phyloP scores from a whole-genome alignment of 306 rosid species.

The Dicorynia guianensis region DNA sequence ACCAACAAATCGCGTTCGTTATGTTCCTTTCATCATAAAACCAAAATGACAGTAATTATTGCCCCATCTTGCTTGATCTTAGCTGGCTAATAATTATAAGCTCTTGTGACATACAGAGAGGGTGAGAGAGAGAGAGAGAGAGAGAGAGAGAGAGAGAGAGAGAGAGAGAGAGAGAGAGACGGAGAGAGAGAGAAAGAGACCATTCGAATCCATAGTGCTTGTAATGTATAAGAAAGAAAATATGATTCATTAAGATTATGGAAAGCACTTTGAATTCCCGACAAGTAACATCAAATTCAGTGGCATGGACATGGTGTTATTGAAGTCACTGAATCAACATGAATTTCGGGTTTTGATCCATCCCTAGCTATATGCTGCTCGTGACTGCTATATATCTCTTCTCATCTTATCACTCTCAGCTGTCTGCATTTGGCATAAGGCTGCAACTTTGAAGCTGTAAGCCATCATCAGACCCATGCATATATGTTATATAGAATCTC shows the following conservation, averaged over 20 bases:
- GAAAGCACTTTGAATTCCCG: conserved; percentile 29
- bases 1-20: background rate
- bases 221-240: conserved; percentile 17
- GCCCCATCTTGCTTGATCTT: conserved; percentile 4
- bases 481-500: conserved; percentile 31
- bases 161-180: conserved; percentile 3
- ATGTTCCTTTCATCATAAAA: conserved; percentile 31
- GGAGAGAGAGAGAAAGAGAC: conserved; percentile 14
- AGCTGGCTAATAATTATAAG: no score
- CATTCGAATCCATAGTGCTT: conserved; percentile 27
- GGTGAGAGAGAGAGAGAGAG: background rate
- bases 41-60: background rate
- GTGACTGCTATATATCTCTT: conserved; percentile 43
- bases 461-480: conserved; percentile 32
- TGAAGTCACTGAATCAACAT: conserved; percentile 50
- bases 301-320: conserved; percentile 37
- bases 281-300: conserved; percentile 61
- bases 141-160: conserved; percentile 12
- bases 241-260: background rate
- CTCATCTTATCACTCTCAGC: conserved; percentile 34
- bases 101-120: no score
- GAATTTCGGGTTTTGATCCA: conserved; percentile 55
- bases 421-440: conserved; percentile 48
- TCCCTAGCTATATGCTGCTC: conserved; percentile 40
- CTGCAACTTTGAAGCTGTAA: conserved; percentile 64